Evolutionary conservation across 208 protist genomes (phyloP).

Genomic region (Leishmania martiniquensis): DNA sequence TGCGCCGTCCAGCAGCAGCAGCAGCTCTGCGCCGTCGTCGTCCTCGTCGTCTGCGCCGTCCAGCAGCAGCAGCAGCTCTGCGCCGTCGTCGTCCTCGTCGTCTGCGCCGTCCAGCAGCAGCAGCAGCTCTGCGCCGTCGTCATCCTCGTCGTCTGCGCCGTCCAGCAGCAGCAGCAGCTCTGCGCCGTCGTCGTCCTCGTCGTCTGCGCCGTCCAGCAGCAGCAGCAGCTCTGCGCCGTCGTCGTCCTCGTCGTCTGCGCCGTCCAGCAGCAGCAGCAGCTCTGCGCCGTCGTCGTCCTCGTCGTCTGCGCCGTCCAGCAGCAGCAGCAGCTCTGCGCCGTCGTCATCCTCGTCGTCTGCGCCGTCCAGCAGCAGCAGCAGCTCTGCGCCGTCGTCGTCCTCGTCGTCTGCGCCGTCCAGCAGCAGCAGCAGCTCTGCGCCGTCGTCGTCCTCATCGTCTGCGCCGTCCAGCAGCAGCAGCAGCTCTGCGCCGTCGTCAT

Average conservation of each 20-base stretch:
- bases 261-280: conserved; percentile 1
- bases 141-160: background rate
- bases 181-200: background rate
- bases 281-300: background rate
- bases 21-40: conserved; percentile 1
- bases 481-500: background rate
- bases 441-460: background rate
- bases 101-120: background rate
- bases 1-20: conserved; percentile 2
- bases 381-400: background rate
- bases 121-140: background rate
- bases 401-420: background rate
- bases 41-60: background rate
- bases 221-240: conserved; percentile 3
- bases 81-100: background rate
- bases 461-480: conserved; percentile 1
- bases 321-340: background rate
- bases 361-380: conserved; percentile 4
- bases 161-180: conserved; percentile 5
- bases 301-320: background rate
- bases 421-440: conserved; percentile 2
- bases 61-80: conserved; percentile 3
- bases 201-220: background rate
- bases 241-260: background rate
- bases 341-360: background rate